Conservation (phyloP, 2,329 filamentous ascomycete species). For the Cytospora chrysosperma region DNA sequence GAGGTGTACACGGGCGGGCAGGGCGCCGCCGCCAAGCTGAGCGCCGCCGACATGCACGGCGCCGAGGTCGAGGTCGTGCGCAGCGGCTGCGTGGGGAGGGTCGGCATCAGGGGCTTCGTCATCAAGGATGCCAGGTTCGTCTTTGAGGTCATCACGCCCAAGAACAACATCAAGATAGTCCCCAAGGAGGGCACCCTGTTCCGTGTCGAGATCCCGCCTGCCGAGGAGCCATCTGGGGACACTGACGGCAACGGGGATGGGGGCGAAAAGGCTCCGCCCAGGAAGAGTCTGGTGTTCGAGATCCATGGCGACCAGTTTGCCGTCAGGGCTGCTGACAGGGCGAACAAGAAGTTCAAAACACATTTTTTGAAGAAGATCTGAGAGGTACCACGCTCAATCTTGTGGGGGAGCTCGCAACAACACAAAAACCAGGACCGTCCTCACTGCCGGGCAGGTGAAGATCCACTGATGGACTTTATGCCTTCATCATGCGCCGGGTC, state of each 20-base stretch:
- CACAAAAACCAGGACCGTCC: neutral
- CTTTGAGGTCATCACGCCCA: conserved; percentile 77
- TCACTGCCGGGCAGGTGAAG: neutral
- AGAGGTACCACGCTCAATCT: conserved; percentile 31
- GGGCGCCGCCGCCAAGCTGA: conserved; percentile 69
- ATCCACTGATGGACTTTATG: neutral
- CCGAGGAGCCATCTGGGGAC: conserved; percentile 27
- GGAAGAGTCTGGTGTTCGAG: conserved; percentile 66
- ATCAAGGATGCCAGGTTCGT: conserved; percentile 84
- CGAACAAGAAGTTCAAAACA: conserved; percentile 87
- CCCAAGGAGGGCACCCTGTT: conserved; percentile 93
- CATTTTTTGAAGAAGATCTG: conserved; percentile 75
- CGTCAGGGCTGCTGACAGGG: conserved; percentile 76
- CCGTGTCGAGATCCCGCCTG: conserved; percentile 65
- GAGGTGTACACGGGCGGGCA: conserved; percentile 57
- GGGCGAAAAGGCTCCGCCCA: conserved; percentile 23
- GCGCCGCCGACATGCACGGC: conserved; percentile 87
- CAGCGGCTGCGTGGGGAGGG: conserved; percentile 75
- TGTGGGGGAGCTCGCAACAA: neutral
- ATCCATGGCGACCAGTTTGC: conserved; percentile 85
- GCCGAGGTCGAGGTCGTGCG: conserved; percentile 79
- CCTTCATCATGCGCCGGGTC: neutral
- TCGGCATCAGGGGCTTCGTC: conserved; percentile 83
- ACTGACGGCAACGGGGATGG: conserved; percentile 26
- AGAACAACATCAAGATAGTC: conserved; percentile 70